Base-by-base conservation (phyloP, 192 early-diverging fungal species). In the Entophlyctis luteolus region DNA sequence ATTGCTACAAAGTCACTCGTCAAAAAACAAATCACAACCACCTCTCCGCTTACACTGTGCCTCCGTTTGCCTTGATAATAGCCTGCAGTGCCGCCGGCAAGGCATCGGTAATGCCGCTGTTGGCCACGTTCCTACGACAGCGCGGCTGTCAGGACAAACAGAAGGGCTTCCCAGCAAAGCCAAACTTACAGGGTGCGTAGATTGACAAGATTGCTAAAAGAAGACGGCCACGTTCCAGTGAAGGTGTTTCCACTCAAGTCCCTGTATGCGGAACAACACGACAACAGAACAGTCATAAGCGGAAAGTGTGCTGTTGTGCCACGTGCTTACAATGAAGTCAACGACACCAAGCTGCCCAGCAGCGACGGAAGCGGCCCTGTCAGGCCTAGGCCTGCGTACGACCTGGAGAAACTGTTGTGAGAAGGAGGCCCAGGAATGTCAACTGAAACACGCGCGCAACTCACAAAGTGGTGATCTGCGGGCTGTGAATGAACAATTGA, bases 31-130 rank as follows among this genome's bases (percentile, higher is more conserved):
- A 45, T 45, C 20, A 45, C 14, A 0, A 0, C 20, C n/a, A n/a
- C n/a, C n/a, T n/a, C n/a, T n/a, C n/a, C 28, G 29, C 49, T 52
- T 52, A 52, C 49, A 52, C 49, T 10, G 8, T 10, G 31, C 54
- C 54, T 31, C 54, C 54, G 54, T 55, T 55, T 33, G 5, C 32
- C 23, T 55, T 27, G 31, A 55, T 55, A 33, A 55, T 55, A 34
- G 16, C 54, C 5, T 34, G 31, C 18, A 55, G 23, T 55, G 31
- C 10, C 28, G 54, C 23, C 4, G 54, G 54, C 18, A 55, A 16
- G 31, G 27, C 32, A 29, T 35, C 54, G 8, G 28, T 29, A 20
- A 55, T 8, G 4, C 16, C n/a, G 32, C 36, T 55, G 31, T 35
- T 35, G 8, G 5, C 4, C 18, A 55, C 20, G 54, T 31, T 22